These are phyloP conservation scores for Cucumis hystrix DNA, from an alignment of 306 rosid genomes.

Conservation along the genomic window DNA sequence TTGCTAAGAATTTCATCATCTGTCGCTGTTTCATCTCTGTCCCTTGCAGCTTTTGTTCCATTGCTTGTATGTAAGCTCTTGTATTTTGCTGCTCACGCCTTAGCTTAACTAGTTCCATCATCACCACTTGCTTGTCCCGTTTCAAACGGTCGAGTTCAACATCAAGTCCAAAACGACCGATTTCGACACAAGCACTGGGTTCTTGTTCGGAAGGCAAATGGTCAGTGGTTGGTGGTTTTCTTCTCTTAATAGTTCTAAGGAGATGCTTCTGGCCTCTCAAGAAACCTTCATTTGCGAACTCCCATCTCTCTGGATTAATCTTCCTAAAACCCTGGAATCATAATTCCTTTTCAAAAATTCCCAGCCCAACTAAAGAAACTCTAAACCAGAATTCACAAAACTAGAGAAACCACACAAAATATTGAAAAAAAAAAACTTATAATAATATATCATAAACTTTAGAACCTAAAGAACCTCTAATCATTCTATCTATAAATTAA, in stretches of 20 bases:
- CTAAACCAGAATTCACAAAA: not conserved
- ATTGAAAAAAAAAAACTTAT: not conserved
- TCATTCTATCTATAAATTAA: not conserved
- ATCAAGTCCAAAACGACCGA: not conserved
- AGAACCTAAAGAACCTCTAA: not conserved
- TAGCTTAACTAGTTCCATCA: slow-evolving; percentile 1
- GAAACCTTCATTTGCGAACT: slow-evolving; percentile 4
- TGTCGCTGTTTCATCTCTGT: slow-evolving; percentile 1
- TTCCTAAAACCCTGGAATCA: slow-evolving; percentile 8
- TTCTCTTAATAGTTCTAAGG: slow-evolving; percentile 1
- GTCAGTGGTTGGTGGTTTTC: not conserved
- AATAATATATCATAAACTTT: not conserved
- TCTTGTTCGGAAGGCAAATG: not conserved
- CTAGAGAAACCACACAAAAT: not conserved
- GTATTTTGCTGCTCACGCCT: not conserved
- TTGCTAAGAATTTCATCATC: slow-evolving; percentile 3
- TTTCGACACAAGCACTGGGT: not conserved
- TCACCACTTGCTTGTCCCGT: not conserved
- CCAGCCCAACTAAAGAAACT: not conserved
- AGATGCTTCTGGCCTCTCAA: slow-evolving; percentile 5
- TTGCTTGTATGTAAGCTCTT: not conserved
- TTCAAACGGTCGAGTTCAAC: not conserved
- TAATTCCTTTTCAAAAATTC: not conserved
- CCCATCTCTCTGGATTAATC: slow-evolving; percentile 6
- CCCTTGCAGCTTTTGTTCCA: slow-evolving; percentile 4